Evolutionary conservation across 1,139 yeast genomes (phyloP).

Genomic region (Yamadazyma atlantica): DNA sequence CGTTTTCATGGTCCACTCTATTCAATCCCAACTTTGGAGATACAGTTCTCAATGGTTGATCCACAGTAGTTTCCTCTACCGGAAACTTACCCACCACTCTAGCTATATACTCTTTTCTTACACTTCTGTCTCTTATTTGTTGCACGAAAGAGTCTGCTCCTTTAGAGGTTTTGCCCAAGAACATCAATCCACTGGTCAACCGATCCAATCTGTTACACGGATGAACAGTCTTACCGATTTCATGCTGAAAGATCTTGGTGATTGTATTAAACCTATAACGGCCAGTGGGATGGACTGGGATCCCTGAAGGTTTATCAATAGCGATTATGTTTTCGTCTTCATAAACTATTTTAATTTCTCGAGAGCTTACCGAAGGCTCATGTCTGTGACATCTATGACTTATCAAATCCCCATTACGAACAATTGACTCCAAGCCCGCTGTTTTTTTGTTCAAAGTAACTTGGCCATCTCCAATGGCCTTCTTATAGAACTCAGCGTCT

Average conservation of each 20-base stretch:
- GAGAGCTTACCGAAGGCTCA: conserved; percentile 84
- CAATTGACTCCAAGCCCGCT: conserved; percentile 63
- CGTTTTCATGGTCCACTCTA: conserved; percentile 58
- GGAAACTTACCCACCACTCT: conserved; percentile 88
- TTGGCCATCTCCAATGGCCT: conserved; percentile 68
- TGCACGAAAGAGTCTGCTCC: conserved; percentile 79
- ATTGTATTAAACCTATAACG: conserved; percentile 84
- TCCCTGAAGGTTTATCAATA: conserved; percentile 91
- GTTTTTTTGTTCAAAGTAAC: conserved; percentile 69
- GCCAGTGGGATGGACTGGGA: conserved; percentile 97
- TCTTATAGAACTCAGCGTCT: conserved; percentile 63
- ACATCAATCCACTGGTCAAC: conserved; percentile 92
- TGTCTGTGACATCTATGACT: conserved; percentile 84
- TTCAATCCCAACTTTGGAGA: conserved; percentile 82
- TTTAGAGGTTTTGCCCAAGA: conserved; percentile 77
- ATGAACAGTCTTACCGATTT: conserved; percentile 62
- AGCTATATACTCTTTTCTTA: conserved; percentile 82
- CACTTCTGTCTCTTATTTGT: conserved; percentile 74
- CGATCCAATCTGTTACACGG: conserved; percentile 93
- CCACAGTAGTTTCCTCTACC: conserved; percentile 49
- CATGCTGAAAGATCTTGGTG: conserved; percentile 76
- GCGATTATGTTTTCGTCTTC: conserved; percentile 81
- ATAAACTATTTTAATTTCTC: conserved; percentile 67
- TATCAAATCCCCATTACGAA: conserved; percentile 82
- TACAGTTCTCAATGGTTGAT: conserved; percentile 67